Evolutionary conservation across 805 yeast genomes (phyloP).

Genomic region (Kurtzmaniella fragi): DNA sequence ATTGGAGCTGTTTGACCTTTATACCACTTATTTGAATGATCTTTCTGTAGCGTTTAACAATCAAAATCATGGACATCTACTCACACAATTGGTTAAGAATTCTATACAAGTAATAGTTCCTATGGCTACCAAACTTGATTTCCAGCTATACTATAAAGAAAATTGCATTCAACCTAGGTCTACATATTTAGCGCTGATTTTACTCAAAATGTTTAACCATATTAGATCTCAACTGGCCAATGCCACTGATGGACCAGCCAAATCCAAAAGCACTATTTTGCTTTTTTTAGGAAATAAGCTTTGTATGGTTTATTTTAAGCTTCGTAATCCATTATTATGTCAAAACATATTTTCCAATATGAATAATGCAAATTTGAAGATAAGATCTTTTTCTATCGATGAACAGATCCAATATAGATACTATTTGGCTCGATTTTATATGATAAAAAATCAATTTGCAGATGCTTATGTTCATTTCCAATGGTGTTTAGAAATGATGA

Average conservation of each 20-base stretch:
- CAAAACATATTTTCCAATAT: slow-evolving; percentile 59
- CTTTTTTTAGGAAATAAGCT: slow-evolving; percentile 49
- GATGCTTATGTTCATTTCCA: slow-evolving; percentile 46
- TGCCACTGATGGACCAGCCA: slow-evolving; percentile 29
- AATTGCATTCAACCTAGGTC: slow-evolving; percentile 39
- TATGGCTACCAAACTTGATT: slow-evolving; percentile 35
- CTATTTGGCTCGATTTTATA: slow-evolving; percentile 49
- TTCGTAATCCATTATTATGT: slow-evolving; percentile 54
- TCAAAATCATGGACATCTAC: slow-evolving; percentile 31
- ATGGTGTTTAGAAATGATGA: slow-evolving; percentile 41
- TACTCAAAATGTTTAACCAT: slow-evolving; percentile 57
- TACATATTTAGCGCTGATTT: slow-evolving; percentile 46
- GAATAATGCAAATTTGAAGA: slow-evolving; percentile 45
- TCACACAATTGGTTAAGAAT: slow-evolving; percentile 31
- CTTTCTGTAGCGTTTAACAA: slow-evolving; percentile 47
- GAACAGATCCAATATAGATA: slow-evolving; percentile 51
- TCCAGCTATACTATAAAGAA: slow-evolving; percentile 38
- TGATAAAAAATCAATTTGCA: slow-evolving; percentile 46
- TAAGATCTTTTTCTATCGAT: slow-evolving; percentile 32
- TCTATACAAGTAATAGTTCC: slow-evolving; percentile 39
- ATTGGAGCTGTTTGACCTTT: slow-evolving; percentile 51
- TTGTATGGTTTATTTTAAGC: slow-evolving; percentile 52
- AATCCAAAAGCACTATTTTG: slow-evolving; percentile 44
- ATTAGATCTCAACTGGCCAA: slow-evolving; percentile 45
- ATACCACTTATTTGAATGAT: slow-evolving; percentile 42